These are phyloP conservation scores for Dactylorhiza incarnata DNA, from an alignment of 106 monocot species.

Conservation along the genomic window DNA sequence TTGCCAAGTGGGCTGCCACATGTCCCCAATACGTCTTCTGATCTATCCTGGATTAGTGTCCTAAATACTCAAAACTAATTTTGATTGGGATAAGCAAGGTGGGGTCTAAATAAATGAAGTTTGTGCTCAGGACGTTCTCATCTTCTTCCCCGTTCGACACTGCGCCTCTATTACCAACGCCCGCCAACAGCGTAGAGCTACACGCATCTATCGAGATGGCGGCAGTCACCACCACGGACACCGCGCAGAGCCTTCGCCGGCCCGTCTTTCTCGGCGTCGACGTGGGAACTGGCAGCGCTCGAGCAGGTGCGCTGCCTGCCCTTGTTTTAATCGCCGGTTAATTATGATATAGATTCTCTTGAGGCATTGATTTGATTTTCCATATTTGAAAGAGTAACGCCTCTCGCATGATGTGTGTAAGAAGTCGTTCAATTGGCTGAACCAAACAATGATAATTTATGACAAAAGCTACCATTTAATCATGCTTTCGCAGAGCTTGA, in stretches of 20 bases:
- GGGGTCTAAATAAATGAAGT: background rate
- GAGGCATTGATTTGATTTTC: background rate
- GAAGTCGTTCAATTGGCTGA: background rate
- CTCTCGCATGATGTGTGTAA: background rate
- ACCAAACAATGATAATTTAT: background rate
- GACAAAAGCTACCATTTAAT: background rate
- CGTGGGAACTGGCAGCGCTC: conserved; percentile 97
- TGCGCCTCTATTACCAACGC: conserved; percentile 1
- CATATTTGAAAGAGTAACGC: background rate
- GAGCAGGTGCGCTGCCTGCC: conserved; percentile 47
- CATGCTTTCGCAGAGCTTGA: background rate
- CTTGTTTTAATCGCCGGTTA: background rate
- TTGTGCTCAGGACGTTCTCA: background rate
- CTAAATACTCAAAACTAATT: too few relatives aligned
- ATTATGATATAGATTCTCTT: background rate
- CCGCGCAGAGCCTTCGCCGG: conserved; percentile 11
- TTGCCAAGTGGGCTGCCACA: too few relatives aligned
- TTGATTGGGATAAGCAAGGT: background rate
- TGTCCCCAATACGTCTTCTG: too few relatives aligned
- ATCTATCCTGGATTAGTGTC: too few relatives aligned
- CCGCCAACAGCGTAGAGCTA: conserved; percentile 9
- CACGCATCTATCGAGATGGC: conserved; percentile 23
- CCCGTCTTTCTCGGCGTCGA: conserved; percentile 86
- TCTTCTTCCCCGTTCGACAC: background rate
- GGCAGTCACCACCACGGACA: background rate